Base-by-base conservation (phyloP, 1,284 basidiomycete genomes). In the Waitea zeae region DNA sequence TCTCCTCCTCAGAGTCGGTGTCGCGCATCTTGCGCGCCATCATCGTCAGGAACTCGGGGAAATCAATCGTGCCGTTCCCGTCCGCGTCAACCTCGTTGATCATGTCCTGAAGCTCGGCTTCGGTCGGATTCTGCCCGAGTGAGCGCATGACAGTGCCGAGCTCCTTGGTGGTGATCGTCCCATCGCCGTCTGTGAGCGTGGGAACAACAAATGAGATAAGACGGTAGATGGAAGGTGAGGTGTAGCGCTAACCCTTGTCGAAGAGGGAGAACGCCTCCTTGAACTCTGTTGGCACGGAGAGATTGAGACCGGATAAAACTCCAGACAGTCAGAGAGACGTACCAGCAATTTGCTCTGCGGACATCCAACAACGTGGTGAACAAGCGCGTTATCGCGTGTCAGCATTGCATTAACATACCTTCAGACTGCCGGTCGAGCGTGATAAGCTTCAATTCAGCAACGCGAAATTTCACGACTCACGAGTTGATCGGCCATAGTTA, bases 121-220 rank as follows among this genome's bases (percentile, higher is more conserved):
- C 88, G 36, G 89, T 93, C 2, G 90, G 90, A 61, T 93, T 96
- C 62, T 95, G 90, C 14, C 92, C 92, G 13, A 96, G 68, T 31
- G 88, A 92, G 41, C 90, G 80, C 92, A 97, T 96, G 48, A 96
- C 90, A 36, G 86, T 92, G 40, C 90, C 90, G 47, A 96, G 81
- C 63, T 97, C 90, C 51, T 79, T 79, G 45, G 84, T 86, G 39
- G 89, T 95, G 67, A 97, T 95, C 39, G 88, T 92, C 56, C 90
- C 90, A 69, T 96, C 90, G 48, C 88, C 87, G 50, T 95, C 90
- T 89, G 43, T 29, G 24, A 33, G 17, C 6, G 17, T 27, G n/a
- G 6, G 36, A 33, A 31, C 36, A 20, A 20, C 14, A 27, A 15
- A n/a, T 24, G 31, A 11, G 12, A 3, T 12, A 31, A 22, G 20